Evolutionary conservation across 164 flowering plant species (phyloP).

Genomic region (Magnolia sinica): DNA sequence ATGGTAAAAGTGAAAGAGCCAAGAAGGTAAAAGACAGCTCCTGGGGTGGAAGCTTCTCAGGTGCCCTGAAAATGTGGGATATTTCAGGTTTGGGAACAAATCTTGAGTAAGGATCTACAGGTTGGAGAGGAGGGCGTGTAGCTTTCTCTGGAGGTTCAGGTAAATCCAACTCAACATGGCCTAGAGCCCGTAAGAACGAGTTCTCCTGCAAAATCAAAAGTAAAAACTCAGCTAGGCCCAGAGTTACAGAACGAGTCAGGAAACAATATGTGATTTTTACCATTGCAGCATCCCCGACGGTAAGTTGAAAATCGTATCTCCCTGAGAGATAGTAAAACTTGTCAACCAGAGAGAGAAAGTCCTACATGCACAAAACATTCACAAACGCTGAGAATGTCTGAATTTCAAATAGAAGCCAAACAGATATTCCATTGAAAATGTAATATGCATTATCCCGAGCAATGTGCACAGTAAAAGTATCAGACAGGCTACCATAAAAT

Average conservation of each 20-base stretch:
- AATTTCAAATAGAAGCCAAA: background rate
- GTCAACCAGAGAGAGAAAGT: conserved; percentile 92
- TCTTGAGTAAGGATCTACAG: conserved; percentile 64
- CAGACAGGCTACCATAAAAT: background rate
- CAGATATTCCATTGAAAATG: background rate
- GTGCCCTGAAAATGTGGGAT: conserved; percentile 77
- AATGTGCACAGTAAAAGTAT: background rate
- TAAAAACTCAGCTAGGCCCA: conserved; percentile 1
- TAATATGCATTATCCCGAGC: background rate
- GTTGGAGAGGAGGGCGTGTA: conserved; percentile 65
- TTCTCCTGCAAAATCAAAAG: conserved; percentile 63
- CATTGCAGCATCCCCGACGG: conserved; percentile 93
- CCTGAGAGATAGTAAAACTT: conserved; percentile 94
- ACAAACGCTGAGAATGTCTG: background rate
- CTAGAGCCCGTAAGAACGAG: conserved; percentile 67
- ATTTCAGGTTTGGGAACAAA: conserved; percentile 87
- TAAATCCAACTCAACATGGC: conserved; percentile 82
- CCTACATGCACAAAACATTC: conserved; percentile 39
- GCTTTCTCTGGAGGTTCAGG: conserved; percentile 96
- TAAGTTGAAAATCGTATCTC: conserved; percentile 73
- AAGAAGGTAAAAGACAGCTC: conserved; percentile 79
- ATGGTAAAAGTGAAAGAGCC: conserved; percentile 70
- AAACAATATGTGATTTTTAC: conserved; percentile 33
- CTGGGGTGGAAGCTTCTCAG: conserved; percentile 81
- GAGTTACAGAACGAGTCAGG: conserved; percentile 4